phyloP scores from a whole-genome alignment of 441 rosid genomes.

The Syzygium syzygioides region DNA sequence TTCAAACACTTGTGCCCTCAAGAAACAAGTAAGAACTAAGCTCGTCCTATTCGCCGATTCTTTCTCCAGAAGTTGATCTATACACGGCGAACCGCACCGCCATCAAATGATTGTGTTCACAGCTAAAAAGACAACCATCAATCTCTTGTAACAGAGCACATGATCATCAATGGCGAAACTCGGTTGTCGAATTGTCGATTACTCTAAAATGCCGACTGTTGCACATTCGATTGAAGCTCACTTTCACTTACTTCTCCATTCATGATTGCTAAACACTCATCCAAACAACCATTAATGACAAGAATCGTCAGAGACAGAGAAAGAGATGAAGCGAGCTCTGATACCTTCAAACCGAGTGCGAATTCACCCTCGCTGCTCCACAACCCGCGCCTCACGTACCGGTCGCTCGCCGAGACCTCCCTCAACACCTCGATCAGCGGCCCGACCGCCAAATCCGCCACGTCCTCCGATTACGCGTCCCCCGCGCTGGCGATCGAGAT shows the following conservation, averaged over 20 bases:
- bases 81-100: neutral
- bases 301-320: neutral
- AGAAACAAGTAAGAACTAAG: neutral
- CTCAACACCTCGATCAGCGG: no score
- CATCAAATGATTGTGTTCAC: neutral
- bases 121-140: neutral
- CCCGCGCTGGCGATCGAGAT: slow-evolving; percentile 20
- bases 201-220: neutral
- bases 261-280: neutral
- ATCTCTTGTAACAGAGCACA: neutral
- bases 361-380: no score
- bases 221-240: neutral
- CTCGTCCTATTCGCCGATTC: neutral
- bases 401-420: no score
- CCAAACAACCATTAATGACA: neutral
- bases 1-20: no score
- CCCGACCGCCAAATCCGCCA: no score
- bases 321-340: no score
- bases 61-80: neutral
- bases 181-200: neutral
- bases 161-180: neutral
- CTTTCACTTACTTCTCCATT: neutral
- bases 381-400: no score
- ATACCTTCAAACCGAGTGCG: no score
- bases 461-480: no score